phyloP scores from a whole-genome alignment of 306 rosid species.

The Dicorynia guianensis region DNA sequence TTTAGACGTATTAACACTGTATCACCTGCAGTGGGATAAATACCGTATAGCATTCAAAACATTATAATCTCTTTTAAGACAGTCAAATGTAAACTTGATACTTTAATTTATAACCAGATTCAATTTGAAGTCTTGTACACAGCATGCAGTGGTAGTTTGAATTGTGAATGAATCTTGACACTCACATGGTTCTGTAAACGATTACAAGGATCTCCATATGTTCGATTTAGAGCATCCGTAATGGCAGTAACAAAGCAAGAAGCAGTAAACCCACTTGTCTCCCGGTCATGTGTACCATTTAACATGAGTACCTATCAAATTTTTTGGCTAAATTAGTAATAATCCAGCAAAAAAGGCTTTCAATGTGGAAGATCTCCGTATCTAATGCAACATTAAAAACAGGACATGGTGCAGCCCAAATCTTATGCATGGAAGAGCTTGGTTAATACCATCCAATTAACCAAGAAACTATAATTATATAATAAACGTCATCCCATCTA shows the following conservation, averaged over 20 bases:
- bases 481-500: conserved; percentile 9
- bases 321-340: conserved; percentile 19
- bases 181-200: conserved; percentile 70
- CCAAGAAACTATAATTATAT: conserved; percentile 26
- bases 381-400: conserved; percentile 30
- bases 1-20: conserved; percentile 13
- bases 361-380: conserved; percentile 11
- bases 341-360: conserved; percentile 10
- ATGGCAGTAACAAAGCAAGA: conserved; percentile 85
- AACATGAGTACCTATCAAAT: conserved; percentile 70
- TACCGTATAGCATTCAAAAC: conserved; percentile 9
- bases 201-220: conserved; percentile 70
- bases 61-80: conserved; percentile 11
- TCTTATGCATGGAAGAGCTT: conserved; percentile 14
- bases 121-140: neutral
- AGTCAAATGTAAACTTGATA: conserved; percentile 2
- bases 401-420: conserved; percentile 21
- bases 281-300: conserved; percentile 84
- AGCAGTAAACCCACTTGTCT: conserved; percentile 83
- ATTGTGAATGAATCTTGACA: conserved; percentile 40
- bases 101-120: conserved; percentile 26
- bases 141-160: conserved; percentile 28
- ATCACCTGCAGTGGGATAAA: conserved; percentile 7
- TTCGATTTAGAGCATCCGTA: conserved; percentile 88
- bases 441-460: neutral